Base-by-base conservation (phyloP, 768 basidiomycete genomes). In the Mycena rosella region DNA sequence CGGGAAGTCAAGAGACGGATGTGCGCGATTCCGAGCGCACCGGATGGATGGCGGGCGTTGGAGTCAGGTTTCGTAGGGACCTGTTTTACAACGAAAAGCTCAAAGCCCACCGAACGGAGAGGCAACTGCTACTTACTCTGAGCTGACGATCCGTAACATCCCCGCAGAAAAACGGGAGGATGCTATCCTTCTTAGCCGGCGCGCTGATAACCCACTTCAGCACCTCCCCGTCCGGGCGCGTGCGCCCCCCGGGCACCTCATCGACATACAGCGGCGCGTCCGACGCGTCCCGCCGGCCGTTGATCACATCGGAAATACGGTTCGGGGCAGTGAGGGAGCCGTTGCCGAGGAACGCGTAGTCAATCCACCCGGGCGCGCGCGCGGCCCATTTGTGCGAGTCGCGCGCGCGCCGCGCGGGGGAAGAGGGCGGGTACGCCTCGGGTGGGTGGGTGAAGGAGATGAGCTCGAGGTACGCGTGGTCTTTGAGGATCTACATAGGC, bases 101-200 rank as follows among this genome's bases (percentile, higher is more conserved):
- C 4, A 45, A 47, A 47, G 13, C 11, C 24, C 7, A 14, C 20
- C 29, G 11, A 26, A n/a, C 3, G 4, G 18, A 11, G 18, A n/a
- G 54, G 27, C 8, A 11, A 17, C 45, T n/a, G 78, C 86, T n/a
- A n/a, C n/a, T 20, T 71, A 90, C 92, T 76, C 92, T 81, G 76
- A 84, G 82, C 3, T 77, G 69, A 54, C 91, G 79, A 3, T 89
- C 86, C 4, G 91, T 92, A 3, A 91, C 78, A 72, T 93, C 92
- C 15, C 90, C 90, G 71, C 92, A 93, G 76, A 90, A 93, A 73
- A 93, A 93, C 9, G 92, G 91, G 20, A 89, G 75, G 1, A 73
- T 70, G 2, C 85, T 84, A 14, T 77, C 71, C 11, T 59, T 27
- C 59, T 14, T 40, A 27, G 57, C 72, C 1, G 89, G 81, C 5